These are phyloP conservation scores for Pseudoneurospora amorphoporcata DNA, from an alignment of 495 filamentous ascomycete genomes.

Conservation along the genomic window DNA sequence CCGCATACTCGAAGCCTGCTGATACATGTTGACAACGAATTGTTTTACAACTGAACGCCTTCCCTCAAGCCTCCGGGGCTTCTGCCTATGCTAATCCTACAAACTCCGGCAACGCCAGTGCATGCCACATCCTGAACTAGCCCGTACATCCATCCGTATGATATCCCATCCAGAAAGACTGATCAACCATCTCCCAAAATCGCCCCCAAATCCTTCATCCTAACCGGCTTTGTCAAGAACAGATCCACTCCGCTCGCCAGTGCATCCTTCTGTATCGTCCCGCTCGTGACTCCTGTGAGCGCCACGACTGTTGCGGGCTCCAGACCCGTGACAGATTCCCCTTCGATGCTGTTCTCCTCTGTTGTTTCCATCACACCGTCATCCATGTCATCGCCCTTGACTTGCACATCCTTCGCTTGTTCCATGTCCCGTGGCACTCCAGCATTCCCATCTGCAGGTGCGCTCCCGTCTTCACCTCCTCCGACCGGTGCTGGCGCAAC, in stretches of 20 bases:
- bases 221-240: constrained; percentile 65
- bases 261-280: constrained; percentile 55
- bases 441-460: not conserved
- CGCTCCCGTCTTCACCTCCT: not conserved
- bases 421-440: no score
- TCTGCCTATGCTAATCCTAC: not conserved
- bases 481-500: not conserved
- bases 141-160: not conserved
- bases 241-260: constrained; percentile 57
- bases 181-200: not conserved
- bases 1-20: not conserved
- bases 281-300: constrained; percentile 56
- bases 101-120: not conserved
- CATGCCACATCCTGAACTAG: not conserved
- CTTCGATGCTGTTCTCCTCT: not conserved
- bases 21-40: not conserved
- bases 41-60: not conserved
- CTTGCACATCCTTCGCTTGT: not conserved
- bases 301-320: constrained; percentile 42
- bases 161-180: not conserved
- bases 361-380: not conserved
- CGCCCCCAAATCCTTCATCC: constrained; percentile 24
- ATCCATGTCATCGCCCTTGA: not conserved
- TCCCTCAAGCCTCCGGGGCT: not conserved
- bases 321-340: not conserved